A percentile compares a stretch with the other conserved stretches of the same genome.
phyloP scores from a whole-genome alignment of 768 basidiomycete genomes.

The Panaeolus papilionaceus region DNA sequence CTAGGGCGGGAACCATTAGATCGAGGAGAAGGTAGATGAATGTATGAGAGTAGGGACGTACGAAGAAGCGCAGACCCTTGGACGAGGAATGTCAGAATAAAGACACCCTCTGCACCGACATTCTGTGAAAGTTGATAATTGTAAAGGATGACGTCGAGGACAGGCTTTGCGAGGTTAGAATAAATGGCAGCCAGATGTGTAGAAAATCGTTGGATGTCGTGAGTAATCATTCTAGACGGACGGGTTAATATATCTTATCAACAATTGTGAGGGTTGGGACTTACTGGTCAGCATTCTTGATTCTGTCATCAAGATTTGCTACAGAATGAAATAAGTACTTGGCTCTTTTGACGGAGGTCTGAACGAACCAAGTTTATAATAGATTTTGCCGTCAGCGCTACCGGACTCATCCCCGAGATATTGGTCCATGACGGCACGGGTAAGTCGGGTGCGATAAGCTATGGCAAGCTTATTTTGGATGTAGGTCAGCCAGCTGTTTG shows the following conservation, averaged over 20 bases:
- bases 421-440: conserved; percentile 78
- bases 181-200: conserved; percentile 92
- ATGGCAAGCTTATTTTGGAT: conserved; percentile 93
- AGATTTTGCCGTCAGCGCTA: conserved; percentile 77
- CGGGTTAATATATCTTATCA: conserved; percentile 20
- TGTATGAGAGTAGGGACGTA: conserved; percentile 45
- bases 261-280: conserved; percentile 27
- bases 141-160: conserved; percentile 91
- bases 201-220: conserved; percentile 95
- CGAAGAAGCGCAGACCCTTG: conserved; percentile 84
- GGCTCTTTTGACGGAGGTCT: neutral
- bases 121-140: conserved; percentile 95
- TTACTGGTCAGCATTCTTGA: conserved; percentile 95
- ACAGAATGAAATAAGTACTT: conserved; percentile 10
- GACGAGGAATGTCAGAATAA: conserved; percentile 83
- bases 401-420: conserved; percentile 82
- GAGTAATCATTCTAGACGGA: conserved; percentile 82
- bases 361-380: conserved; percentile 86
- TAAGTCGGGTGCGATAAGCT: conserved; percentile 87
- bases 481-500: conserved; percentile 91
- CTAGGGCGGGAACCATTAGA: conserved; percentile 44
- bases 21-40: neutral
- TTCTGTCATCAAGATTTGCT: conserved; percentile 95
- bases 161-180: conserved; percentile 91
- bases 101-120: conserved; percentile 91